Base-by-base conservation (phyloP, 2,329 filamentous ascomycete species). In the Colletotrichum eleusines region DNA sequence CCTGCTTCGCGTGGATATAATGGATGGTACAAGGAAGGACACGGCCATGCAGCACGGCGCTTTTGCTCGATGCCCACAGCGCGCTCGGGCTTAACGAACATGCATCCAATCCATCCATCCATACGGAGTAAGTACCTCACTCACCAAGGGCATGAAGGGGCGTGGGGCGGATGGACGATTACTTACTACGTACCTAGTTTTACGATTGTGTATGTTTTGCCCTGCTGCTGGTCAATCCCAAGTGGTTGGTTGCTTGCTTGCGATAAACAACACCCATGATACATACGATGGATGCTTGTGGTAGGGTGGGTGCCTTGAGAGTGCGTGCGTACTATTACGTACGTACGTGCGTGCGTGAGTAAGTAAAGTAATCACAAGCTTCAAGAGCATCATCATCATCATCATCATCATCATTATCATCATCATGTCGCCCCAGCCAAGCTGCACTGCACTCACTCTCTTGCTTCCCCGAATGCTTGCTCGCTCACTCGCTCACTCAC, bases 1-100 rank as follows among this genome's bases (percentile, higher is more conserved):
- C 33, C 18, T 48, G 42, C 58, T 60, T 64, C n/a, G 60, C n/a
- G n/a, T 23, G 55, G 40, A 59, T 68, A 68, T 31, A 38, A n/a
- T n/a, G n/a, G n/a, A n/a, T n/a, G n/a, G n/a, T n/a, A n/a, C n/a
- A n/a, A n/a, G n/a, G n/a, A n/a, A 33, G 42, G 28, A 23, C 18
- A 44, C 38, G 6, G 28, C 28, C 33, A 31, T 33, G 26, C 38
- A 40, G 23, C 38, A 44, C 42, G 42, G 42, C 18, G 42, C n/a
- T 16, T 42, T 58, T 38, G 35, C 28, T 44, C 23, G 38, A 58
- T 58, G 40, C 26, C 38, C 14, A 26, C 5, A 44, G n/a, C 28
- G 55, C 55, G 40, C 40, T 40, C 40, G 38, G 55, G 38, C 55
- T 44, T 59, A 31, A 42, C 18, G 26, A 35, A 46, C 26, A 31